phyloP scores from a whole-genome alignment of 2,329 filamentous ascomycete genomes.

The Nothophoma quercina region DNA sequence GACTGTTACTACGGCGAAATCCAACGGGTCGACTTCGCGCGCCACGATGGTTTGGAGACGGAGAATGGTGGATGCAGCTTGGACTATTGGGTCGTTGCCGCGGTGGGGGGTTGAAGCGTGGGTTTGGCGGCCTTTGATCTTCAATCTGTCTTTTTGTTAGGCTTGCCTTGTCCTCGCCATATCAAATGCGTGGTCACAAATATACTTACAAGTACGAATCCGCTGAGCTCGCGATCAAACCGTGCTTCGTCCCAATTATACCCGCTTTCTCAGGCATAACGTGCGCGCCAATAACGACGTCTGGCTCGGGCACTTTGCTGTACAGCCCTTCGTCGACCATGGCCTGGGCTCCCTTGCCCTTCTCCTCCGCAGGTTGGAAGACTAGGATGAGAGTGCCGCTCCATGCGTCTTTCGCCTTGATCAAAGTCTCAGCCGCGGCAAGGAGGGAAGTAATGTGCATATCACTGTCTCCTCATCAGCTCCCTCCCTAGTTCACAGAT shows the following conservation, averaged over 20 bases:
- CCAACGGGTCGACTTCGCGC: constrained; percentile 61
- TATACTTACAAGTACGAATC: constrained; percentile 46
- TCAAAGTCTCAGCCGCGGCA: constrained; percentile 62
- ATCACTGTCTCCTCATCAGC: constrained; percentile 42
- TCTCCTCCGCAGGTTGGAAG: constrained; percentile 75
- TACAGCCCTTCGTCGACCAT: constrained; percentile 70
- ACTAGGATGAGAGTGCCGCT: constrained; percentile 68
- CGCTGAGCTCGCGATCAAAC: constrained; percentile 52
- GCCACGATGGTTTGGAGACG: constrained; percentile 67
- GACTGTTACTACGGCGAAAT: constrained; percentile 66
- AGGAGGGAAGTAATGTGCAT: constrained; percentile 69
- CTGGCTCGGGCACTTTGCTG: constrained; percentile 61
- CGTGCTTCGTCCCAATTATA: constrained; percentile 52
- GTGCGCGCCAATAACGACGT: constrained; percentile 65
- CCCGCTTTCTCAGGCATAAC: constrained; percentile 58
- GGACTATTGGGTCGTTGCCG: constrained; percentile 63
- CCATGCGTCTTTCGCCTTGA: constrained; percentile 59
- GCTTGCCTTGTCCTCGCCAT: background rate
- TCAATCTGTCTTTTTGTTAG: constrained; percentile 55
- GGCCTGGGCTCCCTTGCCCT: constrained; percentile 66
- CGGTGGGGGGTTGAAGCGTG: constrained; percentile 65
- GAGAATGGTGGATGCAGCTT: constrained; percentile 64
- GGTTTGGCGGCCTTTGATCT: constrained; percentile 65
- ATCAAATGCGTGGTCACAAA: too few relatives aligned
- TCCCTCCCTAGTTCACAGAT: background rate